These are phyloP conservation scores for Hypomontagnella submonticulosa DNA, from an alignment of 495 filamentous ascomycete species.

Conservation along the genomic window DNA sequence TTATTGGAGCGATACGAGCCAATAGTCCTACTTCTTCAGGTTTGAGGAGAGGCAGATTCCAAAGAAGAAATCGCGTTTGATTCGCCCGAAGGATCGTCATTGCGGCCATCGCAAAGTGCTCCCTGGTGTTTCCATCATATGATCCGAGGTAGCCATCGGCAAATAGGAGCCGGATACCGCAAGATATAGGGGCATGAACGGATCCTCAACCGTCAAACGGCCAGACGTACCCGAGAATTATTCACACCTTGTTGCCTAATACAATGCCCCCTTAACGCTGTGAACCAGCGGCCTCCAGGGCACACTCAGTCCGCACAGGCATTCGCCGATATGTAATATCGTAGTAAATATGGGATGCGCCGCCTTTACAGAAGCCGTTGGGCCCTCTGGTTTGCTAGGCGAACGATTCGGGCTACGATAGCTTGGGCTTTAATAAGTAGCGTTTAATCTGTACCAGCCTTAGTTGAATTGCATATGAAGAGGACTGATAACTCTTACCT, in stretches of 20 bases:
- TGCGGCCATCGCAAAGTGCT: neutral
- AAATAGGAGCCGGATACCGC: neutral
- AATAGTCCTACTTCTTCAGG: too few species aligned
- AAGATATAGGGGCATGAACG: constrained; percentile 12
- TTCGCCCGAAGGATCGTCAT: neutral
- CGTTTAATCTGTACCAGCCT: neutral
- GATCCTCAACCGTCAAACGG: constrained; percentile 31
- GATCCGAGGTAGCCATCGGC: constrained; percentile 6
- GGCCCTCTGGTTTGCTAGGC: neutral
- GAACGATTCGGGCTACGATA: neutral
- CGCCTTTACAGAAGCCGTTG: neutral
- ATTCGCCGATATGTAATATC: too few species aligned
- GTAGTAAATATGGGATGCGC: constrained; percentile 5
- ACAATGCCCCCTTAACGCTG: constrained; percentile 5
- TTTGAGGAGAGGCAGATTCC: neutral
- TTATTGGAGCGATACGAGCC: too few species aligned
- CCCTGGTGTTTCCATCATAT: constrained; percentile 7
- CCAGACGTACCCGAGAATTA: neutral
- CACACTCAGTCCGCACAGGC: constrained; percentile 7
- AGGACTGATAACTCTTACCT: constrained; percentile 4
- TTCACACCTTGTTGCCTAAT: constrained; percentile 22
- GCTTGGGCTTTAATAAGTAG: neutral
- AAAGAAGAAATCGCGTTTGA: neutral
- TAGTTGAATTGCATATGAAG: constrained; percentile 8
- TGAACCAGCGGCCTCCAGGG: constrained; percentile 11